Base-by-base conservation (phyloP, 495 filamentous ascomycete genomes). In the Pseudomonodictys pantanalensis region DNA sequence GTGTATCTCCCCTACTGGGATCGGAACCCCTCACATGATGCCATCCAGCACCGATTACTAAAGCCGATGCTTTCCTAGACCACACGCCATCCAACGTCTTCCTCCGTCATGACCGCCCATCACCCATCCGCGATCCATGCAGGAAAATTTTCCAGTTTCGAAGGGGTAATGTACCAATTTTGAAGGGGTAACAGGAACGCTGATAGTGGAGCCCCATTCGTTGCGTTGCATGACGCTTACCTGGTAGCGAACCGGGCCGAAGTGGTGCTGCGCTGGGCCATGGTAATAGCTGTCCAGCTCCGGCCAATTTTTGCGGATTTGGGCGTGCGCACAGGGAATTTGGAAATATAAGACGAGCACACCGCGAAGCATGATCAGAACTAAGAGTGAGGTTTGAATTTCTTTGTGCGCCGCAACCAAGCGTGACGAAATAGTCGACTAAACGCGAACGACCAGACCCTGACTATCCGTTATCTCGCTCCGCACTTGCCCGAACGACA, bases 131-230 rank as follows among this genome's bases (percentile, higher is more conserved):
- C 17, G 23, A 25, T 11, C 3, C 22, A n/a, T 24, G 20, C 18
- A 12, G 9, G 45, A 38, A 25, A 59, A 53, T 24, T 57, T 62
- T 58, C 53, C 60, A 63, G 38, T 58, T 63, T 63, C 23, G 53
- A 52, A 58, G 60, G 60, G 52, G 60, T 63, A 63, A 64, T 43
- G 20, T 39, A 32, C 26, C 10, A 50, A 55, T 67, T 67, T 59
- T 52, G 64, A 67, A 60, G 58, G 64, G 64, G 64, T 66, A 66
- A 66, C 53, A 43, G 24, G 39, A 66, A 62, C 39, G 15, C n/a
- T 17, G 33, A 41, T 35, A 49, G 56, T 60, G 52, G 53, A 51
- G 15, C 4, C 43, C 43, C 17, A 33, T 9, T 11, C 11, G 35
- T 24, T 44, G 25, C 28, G 22, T 20, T 26, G 55, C n/a, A 22